Evolutionary conservation across 169 alveolate genomes (phyloP).

Genomic region (Cryptosporidium ryanae): DNA sequence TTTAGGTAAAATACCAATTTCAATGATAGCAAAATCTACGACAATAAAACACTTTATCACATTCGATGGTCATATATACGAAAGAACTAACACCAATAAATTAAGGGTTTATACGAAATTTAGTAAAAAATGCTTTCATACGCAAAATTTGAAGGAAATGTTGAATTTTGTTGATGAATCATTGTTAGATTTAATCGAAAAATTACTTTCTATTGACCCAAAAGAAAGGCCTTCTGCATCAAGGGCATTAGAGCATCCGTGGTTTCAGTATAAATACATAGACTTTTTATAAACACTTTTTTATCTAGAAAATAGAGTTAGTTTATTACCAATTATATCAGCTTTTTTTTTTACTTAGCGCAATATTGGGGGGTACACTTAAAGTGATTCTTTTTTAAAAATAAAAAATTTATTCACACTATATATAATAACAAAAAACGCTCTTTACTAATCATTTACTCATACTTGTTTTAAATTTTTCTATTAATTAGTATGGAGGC

Average conservation of each 20-base stretch:
- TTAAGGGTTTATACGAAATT: slow-evolving; percentile 4
- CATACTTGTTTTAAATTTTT: too few relatives aligned
- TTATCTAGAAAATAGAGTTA: too few relatives aligned
- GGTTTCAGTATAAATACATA: slow-evolving; percentile 51
- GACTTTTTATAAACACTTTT: slow-evolving; percentile 1
- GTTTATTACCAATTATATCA: too few relatives aligned
- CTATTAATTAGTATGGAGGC: too few relatives aligned
- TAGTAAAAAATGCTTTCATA: neutral
- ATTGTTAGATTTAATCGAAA: slow-evolving; percentile 13
- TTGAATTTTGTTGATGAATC: slow-evolving; percentile 3
- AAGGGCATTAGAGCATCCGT: slow-evolving; percentile 85
- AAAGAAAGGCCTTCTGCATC: slow-evolving; percentile 90
- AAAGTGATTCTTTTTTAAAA: too few relatives aligned
- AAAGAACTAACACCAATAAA: neutral
- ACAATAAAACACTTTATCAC: slow-evolving; percentile 31
- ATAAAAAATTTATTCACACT: too few relatives aligned
- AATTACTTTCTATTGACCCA: slow-evolving; percentile 85
- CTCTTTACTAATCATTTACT: too few relatives aligned
- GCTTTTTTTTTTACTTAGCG: too few relatives aligned
- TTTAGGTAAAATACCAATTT: slow-evolving; percentile 85
- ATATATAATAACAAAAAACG: too few relatives aligned
- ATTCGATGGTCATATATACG: slow-evolving; percentile 54
- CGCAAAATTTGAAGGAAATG: neutral
- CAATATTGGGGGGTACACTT: too few relatives aligned
- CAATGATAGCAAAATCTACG: slow-evolving; percentile 78